phyloP scores from a whole-genome alignment of 2,329 filamentous ascomycete species.

The Fusarium miscanthi region DNA sequence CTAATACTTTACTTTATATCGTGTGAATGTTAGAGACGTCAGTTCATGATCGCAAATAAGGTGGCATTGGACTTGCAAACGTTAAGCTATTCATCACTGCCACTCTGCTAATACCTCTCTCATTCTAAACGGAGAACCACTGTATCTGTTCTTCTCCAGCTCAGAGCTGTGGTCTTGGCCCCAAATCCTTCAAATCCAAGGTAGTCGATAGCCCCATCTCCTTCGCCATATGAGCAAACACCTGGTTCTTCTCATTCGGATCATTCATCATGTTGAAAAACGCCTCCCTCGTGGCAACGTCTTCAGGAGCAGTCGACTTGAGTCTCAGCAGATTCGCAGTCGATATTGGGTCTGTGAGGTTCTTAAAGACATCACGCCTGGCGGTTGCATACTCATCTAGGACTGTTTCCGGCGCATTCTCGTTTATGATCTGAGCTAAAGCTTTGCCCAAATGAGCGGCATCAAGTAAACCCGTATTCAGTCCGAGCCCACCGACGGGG shows the following conservation, averaged over 20 bases:
- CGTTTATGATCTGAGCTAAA: fast-evolving
- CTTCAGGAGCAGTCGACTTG: not conserved
- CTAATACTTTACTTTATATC: no score
- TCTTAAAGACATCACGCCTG: not conserved
- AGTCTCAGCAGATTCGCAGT: not conserved
- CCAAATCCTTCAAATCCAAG: not conserved
- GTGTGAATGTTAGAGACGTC: no score
- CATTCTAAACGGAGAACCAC: not conserved
- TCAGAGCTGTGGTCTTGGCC: not conserved
- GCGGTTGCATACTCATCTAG: not conserved
- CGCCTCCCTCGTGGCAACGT: not conserved
- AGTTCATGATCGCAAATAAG: no score
- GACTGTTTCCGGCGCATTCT: not conserved
- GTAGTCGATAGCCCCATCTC: not conserved
- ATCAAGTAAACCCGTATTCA: not conserved
- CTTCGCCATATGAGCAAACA: not conserved
- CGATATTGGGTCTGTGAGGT: not conserved
- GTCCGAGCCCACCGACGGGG: not conserved
- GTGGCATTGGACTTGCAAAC: no score
- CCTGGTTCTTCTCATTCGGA: not conserved
- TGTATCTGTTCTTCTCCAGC: fast-evolving
- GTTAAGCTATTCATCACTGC: no score
- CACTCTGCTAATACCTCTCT: no score
- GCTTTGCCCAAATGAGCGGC: not conserved
- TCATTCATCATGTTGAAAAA: not conserved